Conservation (phyloP, 1,139 yeast genomes). For the Suhomyces bolitotheri region DNA sequence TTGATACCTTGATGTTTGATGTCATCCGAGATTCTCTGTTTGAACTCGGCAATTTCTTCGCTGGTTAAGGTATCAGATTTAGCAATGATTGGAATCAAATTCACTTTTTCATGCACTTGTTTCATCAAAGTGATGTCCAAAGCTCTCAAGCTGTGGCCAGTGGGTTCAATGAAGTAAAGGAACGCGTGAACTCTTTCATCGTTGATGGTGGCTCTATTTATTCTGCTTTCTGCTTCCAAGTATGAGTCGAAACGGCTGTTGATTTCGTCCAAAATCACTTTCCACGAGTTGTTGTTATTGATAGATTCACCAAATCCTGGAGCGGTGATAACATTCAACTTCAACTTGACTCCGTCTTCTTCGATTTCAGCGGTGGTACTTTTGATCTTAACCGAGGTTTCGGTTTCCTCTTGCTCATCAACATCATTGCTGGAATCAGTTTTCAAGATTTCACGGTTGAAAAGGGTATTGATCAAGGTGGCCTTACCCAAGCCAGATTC, state of each 20-base stretch:
- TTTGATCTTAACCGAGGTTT: slow-evolving; percentile 56
- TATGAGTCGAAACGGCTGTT: slow-evolving; percentile 82
- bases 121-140: slow-evolving; percentile 89
- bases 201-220: slow-evolving; percentile 68
- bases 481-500: slow-evolving; percentile 94
- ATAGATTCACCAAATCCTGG: slow-evolving; percentile 95
- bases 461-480: slow-evolving; percentile 87
- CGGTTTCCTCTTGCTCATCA: slow-evolving; percentile 20
- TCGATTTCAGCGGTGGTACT: slow-evolving; percentile 74
- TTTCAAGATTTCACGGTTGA: slow-evolving; percentile 69
- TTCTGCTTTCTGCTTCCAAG: slow-evolving; percentile 87
- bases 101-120: slow-evolving; percentile 86
- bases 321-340: slow-evolving; percentile 81
- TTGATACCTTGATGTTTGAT: slow-evolving; percentile 73
- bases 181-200: slow-evolving; percentile 88
- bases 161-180: slow-evolving; percentile 91
- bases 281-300: slow-evolving; percentile 88
- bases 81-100: slow-evolving; percentile 91
- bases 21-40: slow-evolving; percentile 74
- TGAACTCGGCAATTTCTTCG: slow-evolving; percentile 77
- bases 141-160: slow-evolving; percentile 90
- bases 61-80: slow-evolving; percentile 92
- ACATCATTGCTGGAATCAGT: slow-evolving; percentile 7
- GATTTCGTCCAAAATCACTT: slow-evolving; percentile 89
- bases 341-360: slow-evolving; percentile 90